Evolutionary conservation across 2,329 filamentous ascomycete genomes (phyloP), one percentile per base, ranked within the genome.

Genomic region (Aspergillus niger): DNA sequence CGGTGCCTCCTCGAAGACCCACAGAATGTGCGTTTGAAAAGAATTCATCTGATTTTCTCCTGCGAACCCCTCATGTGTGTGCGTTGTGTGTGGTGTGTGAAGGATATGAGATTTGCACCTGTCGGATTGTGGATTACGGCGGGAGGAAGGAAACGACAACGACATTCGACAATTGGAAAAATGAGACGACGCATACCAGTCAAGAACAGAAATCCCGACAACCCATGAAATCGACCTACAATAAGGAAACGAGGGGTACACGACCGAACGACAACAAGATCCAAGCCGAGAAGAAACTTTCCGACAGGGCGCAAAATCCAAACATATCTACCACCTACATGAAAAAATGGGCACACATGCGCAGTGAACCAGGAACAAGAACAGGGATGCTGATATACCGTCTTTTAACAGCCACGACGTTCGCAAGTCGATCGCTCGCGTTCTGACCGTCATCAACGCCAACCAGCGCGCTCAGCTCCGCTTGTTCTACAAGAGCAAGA

Each of bases 401-500:
- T 36, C 32, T 54, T 63, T 67, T 67, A 36, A 72, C 75, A 97
- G 93, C 84, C 92, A 97, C 86, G 96, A 99, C 82, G 87, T 99
- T 81, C 93, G 95, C 87, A 99, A 99, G 89, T 97, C 93, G 71
- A 97, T 99, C 83, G 96, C 95, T 79, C 93, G 94, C 79, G 91
- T 97, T 83, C 89, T 99, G 76, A 99, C 95, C 82, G 88, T 99
- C 85, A 97, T 99, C 89, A 99, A 98, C 88, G 90, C 92, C 83
- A 98, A 96, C 89, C 95, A 99, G 87, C 91, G 96, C 81, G 86
- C 92, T 72, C 93, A 98, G 85, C 92, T 99, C 77, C 92, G 93
- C 76, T 87, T 98, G 72, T 98, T 98, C 91, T 99, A 99, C 89
- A 96, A 97, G 88, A 91, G 90, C 89, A 98, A 98, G 91, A 98